These are phyloP conservation scores for Boletus hoseneyae DNA, from an alignment of 1,284 basidiomycete species.

Conservation along the genomic window DNA sequence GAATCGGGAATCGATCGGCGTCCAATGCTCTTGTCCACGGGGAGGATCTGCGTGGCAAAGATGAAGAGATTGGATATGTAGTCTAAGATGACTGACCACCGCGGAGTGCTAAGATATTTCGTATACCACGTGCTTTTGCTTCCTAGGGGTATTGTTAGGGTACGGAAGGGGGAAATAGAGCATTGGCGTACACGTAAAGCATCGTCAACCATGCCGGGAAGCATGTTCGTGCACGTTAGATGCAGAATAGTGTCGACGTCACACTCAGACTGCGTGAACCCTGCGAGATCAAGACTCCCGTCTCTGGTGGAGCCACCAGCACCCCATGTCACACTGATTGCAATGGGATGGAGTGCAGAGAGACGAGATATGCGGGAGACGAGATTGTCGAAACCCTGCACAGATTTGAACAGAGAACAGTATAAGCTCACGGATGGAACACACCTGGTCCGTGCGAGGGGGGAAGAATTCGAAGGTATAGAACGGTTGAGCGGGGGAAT, in stretches of 20 bases:
- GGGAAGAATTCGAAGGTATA: conserved; percentile 96
- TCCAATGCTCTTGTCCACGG: conserved; percentile 90
- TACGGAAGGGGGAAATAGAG: neutral
- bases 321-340: conserved; percentile 93
- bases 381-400: conserved; percentile 82
- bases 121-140: conserved; percentile 80
- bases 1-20: conserved; percentile 82
- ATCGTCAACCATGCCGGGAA: conserved; percentile 81
- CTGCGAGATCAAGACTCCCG: conserved; percentile 82
- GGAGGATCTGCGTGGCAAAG: conserved; percentile 69
- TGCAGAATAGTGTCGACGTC: conserved; percentile 87
- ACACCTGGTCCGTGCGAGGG: conserved; percentile 82
- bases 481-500: conserved; percentile 53
- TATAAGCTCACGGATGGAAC: conserved; percentile 8
- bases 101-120: conserved; percentile 89
- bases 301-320: conserved; percentile 94
- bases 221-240: conserved; percentile 98
- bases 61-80: neutral
- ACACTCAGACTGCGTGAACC: conserved; percentile 66
- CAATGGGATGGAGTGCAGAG: conserved; percentile 66
- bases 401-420: conserved; percentile 16
- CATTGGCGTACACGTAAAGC: conserved; percentile 64
- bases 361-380: conserved; percentile 78
- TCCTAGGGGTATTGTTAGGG: conserved; percentile 46
- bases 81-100: conserved; percentile 55